Base-by-base conservation (phyloP, 1,284 basidiomycete genomes). In the Coriolopsis trogii region DNA sequence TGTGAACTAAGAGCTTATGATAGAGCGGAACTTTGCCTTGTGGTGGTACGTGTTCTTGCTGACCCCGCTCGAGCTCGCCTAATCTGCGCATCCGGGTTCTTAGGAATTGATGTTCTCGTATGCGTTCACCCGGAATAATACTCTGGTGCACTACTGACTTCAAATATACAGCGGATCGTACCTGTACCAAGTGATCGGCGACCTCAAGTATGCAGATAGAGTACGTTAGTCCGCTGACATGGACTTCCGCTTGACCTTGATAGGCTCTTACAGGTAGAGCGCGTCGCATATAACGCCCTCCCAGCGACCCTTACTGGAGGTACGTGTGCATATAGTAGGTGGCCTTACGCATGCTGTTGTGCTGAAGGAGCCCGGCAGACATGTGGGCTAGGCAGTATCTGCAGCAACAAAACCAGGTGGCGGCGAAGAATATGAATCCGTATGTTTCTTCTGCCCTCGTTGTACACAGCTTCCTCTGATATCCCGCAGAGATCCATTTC, bases 51-150 rank as follows among this genome's bases (percentile, higher is more conserved):
- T 20, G 2, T 7, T 8, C 16, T 18, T 20, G 33, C 33, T 36
- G 33, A 36, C 3, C 7, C 33, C 20, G 15, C 20, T 20, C n/a
- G n/a, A n/a, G n/a, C n/a, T n/a, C n/a, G n/a, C n/a, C n/a, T n/a
- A n/a, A n/a, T n/a, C n/a, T n/a, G n/a, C n/a, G n/a, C n/a, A n/a
- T n/a, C n/a, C n/a, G n/a, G n/a, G 20, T n/a, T 5, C 6, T 15
- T 46, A 80, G 77, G 80, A 82, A 73, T 78, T 79, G 4, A 81
- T 82, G 78, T 82, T 79, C 60, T 80, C 80, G 76, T 81, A 55
- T 51, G 77, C 49, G 34, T 15, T n/a, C 26, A 43, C 3, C 16
- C 31, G n/a, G n/a, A n/a, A n/a, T n/a, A n/a, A n/a, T n/a, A 16
- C 9, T 13, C 26, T 21, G n/a, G 13, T 29, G 30, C 18, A 10